These are phyloP conservation scores for Barbarea vulgaris DNA, from an alignment of 345 rosid species.

Conservation along the genomic window DNA sequence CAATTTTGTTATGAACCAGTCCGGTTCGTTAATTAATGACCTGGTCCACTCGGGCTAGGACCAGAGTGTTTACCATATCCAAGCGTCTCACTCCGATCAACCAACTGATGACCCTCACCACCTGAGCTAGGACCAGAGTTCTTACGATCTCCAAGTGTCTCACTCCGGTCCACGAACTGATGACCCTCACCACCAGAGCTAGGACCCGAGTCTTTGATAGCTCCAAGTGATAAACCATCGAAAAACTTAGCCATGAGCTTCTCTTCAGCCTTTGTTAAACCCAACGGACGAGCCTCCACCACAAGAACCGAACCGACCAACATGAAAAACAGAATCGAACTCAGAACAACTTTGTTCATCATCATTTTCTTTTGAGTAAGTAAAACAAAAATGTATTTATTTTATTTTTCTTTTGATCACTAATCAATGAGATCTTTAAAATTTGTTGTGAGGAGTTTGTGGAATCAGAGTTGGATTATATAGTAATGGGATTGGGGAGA, in stretches of 20 bases:
- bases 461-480: conserved; percentile 33
- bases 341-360: conserved; percentile 39
- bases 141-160: conserved; percentile 41
- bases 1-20: neutral
- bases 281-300: conserved; percentile 50
- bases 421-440: conserved; percentile 1
- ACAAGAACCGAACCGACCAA: conserved; percentile 31
- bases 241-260: conserved; percentile 41
- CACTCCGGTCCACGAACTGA: conserved; percentile 25
- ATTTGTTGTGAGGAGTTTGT: conserved; percentile 27
- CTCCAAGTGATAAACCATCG: conserved; percentile 52
- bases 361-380: conserved; percentile 27
- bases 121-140: conserved; percentile 52
- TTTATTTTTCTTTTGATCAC: neutral
- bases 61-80: conserved; percentile 41
- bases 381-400: neutral
- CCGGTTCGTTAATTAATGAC: conserved; percentile 39
- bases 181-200: conserved; percentile 56
- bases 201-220: conserved; percentile 55
- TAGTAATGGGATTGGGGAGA: conserved; percentile 24
- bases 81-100: conserved; percentile 27
- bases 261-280: conserved; percentile 27
- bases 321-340: conserved; percentile 33
- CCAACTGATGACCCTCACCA: conserved; percentile 50
- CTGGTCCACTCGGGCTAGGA: conserved; percentile 42